Conservation (phyloP, 805 yeast species). For the Barnettozyma californica region DNA sequence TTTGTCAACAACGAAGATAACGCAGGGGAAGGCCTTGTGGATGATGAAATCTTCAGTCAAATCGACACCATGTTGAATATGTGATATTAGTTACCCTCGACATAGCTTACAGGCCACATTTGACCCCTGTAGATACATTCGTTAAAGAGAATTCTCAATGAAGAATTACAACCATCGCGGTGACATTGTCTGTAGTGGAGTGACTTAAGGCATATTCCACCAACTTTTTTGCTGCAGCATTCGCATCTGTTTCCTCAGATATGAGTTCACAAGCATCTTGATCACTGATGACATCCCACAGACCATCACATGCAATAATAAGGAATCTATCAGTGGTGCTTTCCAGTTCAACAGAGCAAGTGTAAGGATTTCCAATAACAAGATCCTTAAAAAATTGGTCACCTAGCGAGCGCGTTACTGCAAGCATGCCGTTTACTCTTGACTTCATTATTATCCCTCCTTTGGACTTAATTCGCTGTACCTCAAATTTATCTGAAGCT, state of each 20-base stretch:
- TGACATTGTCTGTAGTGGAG: slow-evolving; percentile 84
- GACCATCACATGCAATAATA: slow-evolving; percentile 92
- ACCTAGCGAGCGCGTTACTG: slow-evolving; percentile 90
- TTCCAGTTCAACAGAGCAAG: slow-evolving; percentile 76
- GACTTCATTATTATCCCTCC: slow-evolving; percentile 90
- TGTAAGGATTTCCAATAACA: slow-evolving; percentile 87
- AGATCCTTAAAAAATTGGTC: slow-evolving; percentile 87
- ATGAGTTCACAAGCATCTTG: slow-evolving; percentile 76
- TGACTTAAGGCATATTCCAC: slow-evolving; percentile 71
- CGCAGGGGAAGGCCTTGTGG: slow-evolving; percentile 3
- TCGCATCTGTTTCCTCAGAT: slow-evolving; percentile 48
- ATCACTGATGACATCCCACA: slow-evolving; percentile 93
- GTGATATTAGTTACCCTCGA: slow-evolving; percentile 20
- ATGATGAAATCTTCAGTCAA: slow-evolving; percentile 1
- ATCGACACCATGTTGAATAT: slow-evolving; percentile 4
- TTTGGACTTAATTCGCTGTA: slow-evolving; percentile 61
- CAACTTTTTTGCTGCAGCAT: slow-evolving; percentile 59
- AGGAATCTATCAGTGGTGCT: slow-evolving; percentile 61
- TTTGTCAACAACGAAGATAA: slow-evolving; percentile 7
- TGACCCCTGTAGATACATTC: slow-evolving; percentile 12
- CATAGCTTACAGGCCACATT: not conserved
- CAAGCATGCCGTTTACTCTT: slow-evolving; percentile 92
- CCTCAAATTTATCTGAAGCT: slow-evolving; percentile 77
- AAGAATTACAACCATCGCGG: slow-evolving; percentile 76
- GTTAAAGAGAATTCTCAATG: slow-evolving; percentile 11